Conservation (phyloP, 495 filamentous ascomycete species). For the Lepraria neglecta region DNA sequence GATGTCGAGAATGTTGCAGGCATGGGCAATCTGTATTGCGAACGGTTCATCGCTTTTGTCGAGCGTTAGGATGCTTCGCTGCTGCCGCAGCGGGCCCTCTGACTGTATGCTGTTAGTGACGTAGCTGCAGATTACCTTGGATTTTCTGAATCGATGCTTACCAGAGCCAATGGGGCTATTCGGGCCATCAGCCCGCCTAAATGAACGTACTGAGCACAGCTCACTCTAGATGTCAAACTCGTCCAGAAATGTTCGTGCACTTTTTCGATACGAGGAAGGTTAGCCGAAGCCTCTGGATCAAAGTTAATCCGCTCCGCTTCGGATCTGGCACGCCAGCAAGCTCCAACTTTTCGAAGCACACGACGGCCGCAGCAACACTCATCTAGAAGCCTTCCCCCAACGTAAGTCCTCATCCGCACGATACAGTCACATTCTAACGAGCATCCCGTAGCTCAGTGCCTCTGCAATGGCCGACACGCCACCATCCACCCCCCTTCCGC, state of each 20-base stretch:
- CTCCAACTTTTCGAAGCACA: constrained; percentile 14
- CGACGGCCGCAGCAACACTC: constrained; percentile 1
- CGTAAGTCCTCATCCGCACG: not conserved
- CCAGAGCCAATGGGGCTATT: constrained; percentile 10
- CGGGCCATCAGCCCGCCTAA: not conserved
- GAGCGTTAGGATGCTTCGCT: constrained; percentile 47
- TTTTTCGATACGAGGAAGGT: constrained; percentile 3
- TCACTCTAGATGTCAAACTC: not conserved
- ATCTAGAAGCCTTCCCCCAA: not conserved
- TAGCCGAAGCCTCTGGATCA: not conserved
- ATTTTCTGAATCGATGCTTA: not conserved
- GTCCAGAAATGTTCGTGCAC: not conserved
- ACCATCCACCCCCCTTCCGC: constrained; percentile 42
- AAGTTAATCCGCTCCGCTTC: constrained; percentile 12
- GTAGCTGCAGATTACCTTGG: too few relatives aligned
- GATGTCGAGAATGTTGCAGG: constrained; percentile 45
- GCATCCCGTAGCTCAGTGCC: not conserved
- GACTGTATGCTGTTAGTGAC: constrained; percentile 13
- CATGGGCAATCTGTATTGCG: constrained; percentile 39
- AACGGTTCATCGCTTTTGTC: constrained; percentile 45
- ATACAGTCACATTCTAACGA: not conserved
- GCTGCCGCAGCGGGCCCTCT: constrained; percentile 24
- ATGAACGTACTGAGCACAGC: not conserved
- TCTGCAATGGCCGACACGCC: constrained; percentile 53
- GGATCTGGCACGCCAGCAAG: constrained; percentile 1